Evolutionary conservation across 139 green algal species (phyloP).

Genomic region (Chlamydomonas applanata): DNA sequence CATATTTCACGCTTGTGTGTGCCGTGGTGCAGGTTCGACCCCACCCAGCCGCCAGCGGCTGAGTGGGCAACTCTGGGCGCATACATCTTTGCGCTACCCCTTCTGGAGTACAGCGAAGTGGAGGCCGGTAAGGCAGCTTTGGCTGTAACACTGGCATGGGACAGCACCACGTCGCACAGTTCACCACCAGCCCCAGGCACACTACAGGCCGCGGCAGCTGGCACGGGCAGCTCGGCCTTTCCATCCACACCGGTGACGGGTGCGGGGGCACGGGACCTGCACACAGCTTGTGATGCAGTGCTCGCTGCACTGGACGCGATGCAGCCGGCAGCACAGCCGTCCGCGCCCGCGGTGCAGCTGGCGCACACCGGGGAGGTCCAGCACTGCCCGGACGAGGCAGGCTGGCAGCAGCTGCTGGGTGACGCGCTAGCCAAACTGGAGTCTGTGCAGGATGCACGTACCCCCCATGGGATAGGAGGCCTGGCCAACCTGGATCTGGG

Average conservation of each 20-base stretch:
- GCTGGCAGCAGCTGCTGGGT: slow-evolving; percentile 19
- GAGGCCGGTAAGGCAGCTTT: slow-evolving; percentile 42
- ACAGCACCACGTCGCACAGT: slow-evolving; percentile 12
- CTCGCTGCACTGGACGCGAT: no score
- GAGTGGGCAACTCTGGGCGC: slow-evolving; percentile 65
- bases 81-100: slow-evolving; percentile 79
- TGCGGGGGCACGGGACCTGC: no score
- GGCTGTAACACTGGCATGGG: slow-evolving; percentile 76
- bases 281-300: no score
- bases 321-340: no score
- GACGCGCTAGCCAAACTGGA: slow-evolving; percentile 24
- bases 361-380: neutral
- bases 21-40: slow-evolving; percentile 37
- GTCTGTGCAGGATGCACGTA: neutral
- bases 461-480: neutral
- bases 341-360: no score
- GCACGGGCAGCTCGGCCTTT: no score
- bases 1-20: neutral
- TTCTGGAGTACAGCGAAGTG: slow-evolving; percentile 69
- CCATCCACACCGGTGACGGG: no score
- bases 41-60: slow-evolving; percentile 11
- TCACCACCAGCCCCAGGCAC: no score
- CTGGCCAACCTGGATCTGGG: slow-evolving; percentile 37
- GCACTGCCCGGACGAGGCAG: slow-evolving; percentile 5
- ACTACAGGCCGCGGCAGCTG: no score